A percentile compares a stretch with the other conserved stretches of the same genome.
Conservation (phyloP, 169 alveolate species). For the Toxoplasma gondii region DNA sequence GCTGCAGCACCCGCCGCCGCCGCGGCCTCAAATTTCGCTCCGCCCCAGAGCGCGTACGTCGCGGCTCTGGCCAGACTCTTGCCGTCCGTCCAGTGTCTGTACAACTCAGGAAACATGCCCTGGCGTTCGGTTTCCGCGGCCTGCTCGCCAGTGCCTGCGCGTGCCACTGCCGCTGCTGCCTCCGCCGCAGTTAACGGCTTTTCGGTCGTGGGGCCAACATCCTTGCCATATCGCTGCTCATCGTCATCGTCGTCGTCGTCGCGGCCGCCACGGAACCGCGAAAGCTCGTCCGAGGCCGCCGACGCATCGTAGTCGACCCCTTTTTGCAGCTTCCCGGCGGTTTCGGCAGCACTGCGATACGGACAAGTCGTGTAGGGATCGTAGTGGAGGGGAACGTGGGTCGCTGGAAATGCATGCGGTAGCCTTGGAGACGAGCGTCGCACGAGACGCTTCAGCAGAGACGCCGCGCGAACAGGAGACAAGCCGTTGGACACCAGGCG, state of each 20-base stretch:
- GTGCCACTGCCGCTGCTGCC: not conserved
- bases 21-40: not conserved
- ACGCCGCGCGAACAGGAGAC: not conserved
- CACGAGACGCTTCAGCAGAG: not conserved
- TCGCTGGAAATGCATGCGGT: not conserved
- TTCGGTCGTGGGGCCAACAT: not conserved
- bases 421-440: not conserved
- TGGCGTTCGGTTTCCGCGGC: not conserved
- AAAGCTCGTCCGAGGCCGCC: not conserved
- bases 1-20: slow-evolving; percentile 5
- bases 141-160: not conserved
- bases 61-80: not conserved
- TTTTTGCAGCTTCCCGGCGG: not conserved
- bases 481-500: not conserved
- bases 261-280: not conserved
- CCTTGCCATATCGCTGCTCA: not conserved
- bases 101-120: slow-evolving; percentile 15
- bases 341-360: not conserved
- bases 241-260: slow-evolving; percentile 1
- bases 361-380: not conserved
- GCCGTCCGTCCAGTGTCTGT: not conserved
- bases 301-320: slow-evolving; percentile 25
- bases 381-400: not conserved
- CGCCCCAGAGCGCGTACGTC: slow-evolving; percentile 20
- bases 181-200: not conserved